Conservation (phyloP, 1,284 basidiomycete genomes). For the Kalmanozyma brasiliensis region DNA sequence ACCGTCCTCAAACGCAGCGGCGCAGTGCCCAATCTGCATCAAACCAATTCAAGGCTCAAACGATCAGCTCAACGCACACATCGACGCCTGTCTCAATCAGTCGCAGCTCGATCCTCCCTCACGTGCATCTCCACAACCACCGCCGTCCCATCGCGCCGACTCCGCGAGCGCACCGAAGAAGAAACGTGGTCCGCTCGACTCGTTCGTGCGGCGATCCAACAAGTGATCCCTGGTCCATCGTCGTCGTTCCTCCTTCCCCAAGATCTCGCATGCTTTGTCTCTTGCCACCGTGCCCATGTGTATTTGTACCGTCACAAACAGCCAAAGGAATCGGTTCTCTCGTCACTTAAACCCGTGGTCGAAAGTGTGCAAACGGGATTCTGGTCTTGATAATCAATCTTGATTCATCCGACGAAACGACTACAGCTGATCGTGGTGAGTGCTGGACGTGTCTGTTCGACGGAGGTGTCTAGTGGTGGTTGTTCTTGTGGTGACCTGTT, state of each 20-base stretch:
- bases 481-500: constrained; percentile 58
- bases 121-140: background rate
- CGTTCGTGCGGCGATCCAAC: constrained; percentile 25
- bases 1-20: constrained; percentile 1
- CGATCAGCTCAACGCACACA: constrained; percentile 48
- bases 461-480: constrained; percentile 45
- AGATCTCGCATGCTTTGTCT: background rate
- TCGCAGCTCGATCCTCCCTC: background rate
- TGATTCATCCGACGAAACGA: background rate
- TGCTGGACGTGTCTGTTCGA: no score
- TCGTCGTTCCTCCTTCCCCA: background rate
- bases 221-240: background rate
- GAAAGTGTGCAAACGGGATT: no score
- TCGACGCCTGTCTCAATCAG: constrained; percentile 48
- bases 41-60: constrained; percentile 26
- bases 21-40: constrained; percentile 42
- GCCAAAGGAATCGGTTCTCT: no score
- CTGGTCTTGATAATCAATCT: no score
- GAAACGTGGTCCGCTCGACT: constrained; percentile 41
- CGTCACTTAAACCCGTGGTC: no score
- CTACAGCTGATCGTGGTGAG: background rate
- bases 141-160: background rate
- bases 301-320: constrained; percentile 14
- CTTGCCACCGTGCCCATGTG: background rate
- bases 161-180: constrained; percentile 3